phyloP scores from a whole-genome alignment of 306 rosid species.

The Gleditsia sinensis region DNA sequence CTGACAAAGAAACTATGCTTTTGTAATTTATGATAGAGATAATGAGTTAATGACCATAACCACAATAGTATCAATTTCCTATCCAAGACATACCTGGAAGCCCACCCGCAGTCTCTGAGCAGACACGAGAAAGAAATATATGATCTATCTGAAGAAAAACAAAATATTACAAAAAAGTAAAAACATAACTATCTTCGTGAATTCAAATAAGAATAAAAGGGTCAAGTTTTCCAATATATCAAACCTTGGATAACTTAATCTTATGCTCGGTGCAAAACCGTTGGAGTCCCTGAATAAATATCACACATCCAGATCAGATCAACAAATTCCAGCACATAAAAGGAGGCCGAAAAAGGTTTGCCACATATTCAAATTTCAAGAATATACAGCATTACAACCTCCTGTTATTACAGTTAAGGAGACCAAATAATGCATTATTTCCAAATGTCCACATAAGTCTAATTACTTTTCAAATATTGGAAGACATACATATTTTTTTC shows the following conservation, averaged over 20 bases:
- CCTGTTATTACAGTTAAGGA: neutral
- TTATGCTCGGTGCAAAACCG: slow-evolving; percentile 87
- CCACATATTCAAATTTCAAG: neutral
- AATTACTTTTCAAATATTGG: neutral
- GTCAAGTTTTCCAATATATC: slow-evolving; percentile 3
- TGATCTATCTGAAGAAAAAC: slow-evolving; percentile 74
- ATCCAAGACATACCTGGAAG: slow-evolving; percentile 73
- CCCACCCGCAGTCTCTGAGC: slow-evolving; percentile 95
- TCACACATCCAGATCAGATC: slow-evolving; percentile 10
- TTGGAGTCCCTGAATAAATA: slow-evolving; percentile 69
- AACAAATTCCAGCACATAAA: neutral
- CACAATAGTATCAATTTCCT: neutral
- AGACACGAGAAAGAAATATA: slow-evolving; percentile 90
- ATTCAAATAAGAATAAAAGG: slow-evolving; percentile 10
- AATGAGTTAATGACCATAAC: slow-evolving; percentile 21
- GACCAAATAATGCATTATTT: neutral
- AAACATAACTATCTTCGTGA: neutral
- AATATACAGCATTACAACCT: neutral
- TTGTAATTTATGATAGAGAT: slow-evolving; percentile 9
- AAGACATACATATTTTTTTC: neutral
- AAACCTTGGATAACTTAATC: slow-evolving; percentile 81
- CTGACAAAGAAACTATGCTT: neutral
- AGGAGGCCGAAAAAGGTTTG: neutral
- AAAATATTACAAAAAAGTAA: slow-evolving; percentile 9
- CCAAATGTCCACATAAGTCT: neutral